phyloP scores from a whole-genome alignment of 306 rosid species.

The Prunus mume region DNA sequence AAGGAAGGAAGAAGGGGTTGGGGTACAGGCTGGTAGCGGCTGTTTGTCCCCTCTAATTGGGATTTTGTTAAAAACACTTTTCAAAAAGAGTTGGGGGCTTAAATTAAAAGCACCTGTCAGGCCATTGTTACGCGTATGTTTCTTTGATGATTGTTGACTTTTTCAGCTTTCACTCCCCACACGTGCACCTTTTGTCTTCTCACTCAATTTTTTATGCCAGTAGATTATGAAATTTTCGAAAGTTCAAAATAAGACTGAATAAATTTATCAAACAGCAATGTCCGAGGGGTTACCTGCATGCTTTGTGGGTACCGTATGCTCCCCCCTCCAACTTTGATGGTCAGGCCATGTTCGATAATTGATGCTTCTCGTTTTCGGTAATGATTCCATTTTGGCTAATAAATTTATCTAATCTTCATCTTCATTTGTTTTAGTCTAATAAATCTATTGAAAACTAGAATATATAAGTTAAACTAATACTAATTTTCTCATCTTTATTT shows the following conservation, averaged over 20 bases:
- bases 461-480: background rate
- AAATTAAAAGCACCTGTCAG: conserved; percentile 1
- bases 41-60: conserved; percentile 47
- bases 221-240: background rate
- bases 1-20: background rate
- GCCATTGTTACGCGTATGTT: conserved; percentile 11
- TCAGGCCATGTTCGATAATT: background rate
- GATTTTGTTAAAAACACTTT: conserved; percentile 27
- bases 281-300: background rate
- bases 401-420: background rate
- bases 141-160: conserved; percentile 23
- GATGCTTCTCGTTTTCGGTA: background rate
- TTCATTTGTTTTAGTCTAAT: background rate
- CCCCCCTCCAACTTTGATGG: background rate
- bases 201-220: background rate
- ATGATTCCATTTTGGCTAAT: background rate
- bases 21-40: conserved; percentile 48
- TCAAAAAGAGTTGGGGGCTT: conserved; percentile 22
- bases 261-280: background rate
- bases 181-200: conserved; percentile 16
- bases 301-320: background rate
- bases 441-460: background rate
- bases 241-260: conserved; percentile 2
- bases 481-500: too few species aligned
- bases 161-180: conserved; percentile 32